These are phyloP conservation scores for Jamesozyma rosinii DNA, from an alignment of 805 yeast species.

Conservation along the genomic window DNA sequence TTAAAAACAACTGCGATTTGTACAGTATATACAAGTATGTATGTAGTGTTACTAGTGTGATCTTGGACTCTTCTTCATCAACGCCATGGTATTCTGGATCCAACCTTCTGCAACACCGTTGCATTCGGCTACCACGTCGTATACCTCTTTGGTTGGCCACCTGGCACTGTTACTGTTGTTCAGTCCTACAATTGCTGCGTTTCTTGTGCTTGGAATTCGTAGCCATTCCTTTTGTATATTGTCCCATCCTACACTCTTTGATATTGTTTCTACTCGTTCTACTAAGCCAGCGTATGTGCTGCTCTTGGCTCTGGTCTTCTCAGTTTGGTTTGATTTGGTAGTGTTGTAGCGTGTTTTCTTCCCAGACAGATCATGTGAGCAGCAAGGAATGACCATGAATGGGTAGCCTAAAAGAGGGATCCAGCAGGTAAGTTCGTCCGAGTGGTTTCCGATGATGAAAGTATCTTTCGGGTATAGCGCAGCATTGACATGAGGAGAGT, in stretches of 20 bases:
- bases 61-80: constrained; percentile 64
- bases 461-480: constrained; percentile 63
- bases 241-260: constrained; percentile 69
- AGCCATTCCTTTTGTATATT: constrained; percentile 73
- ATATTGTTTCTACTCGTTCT: constrained; percentile 68
- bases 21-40: no score
- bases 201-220: constrained; percentile 88
- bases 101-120: constrained; percentile 91
- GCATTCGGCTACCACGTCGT: constrained; percentile 48
- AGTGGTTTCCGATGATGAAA: constrained; percentile 86
- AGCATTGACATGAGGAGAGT: constrained; percentile 47
- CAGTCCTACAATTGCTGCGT: constrained; percentile 78
- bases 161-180: constrained; percentile 32
- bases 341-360: constrained; percentile 57
- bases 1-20: no score
- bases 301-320: constrained; percentile 14
- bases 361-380: constrained; percentile 82
- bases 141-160: constrained; percentile 31
- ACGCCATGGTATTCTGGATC: constrained; percentile 69
- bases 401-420: constrained; percentile 81
- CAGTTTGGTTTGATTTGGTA: constrained; percentile 16
- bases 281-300: constrained; percentile 82
- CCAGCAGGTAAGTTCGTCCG: constrained; percentile 94
- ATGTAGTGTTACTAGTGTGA: constrained; percentile 42
- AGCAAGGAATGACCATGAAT: constrained; percentile 88